Evolutionary conservation across 768 basidiomycete genomes (phyloP).

Genomic region (Plicaturopsis crispa): DNA sequence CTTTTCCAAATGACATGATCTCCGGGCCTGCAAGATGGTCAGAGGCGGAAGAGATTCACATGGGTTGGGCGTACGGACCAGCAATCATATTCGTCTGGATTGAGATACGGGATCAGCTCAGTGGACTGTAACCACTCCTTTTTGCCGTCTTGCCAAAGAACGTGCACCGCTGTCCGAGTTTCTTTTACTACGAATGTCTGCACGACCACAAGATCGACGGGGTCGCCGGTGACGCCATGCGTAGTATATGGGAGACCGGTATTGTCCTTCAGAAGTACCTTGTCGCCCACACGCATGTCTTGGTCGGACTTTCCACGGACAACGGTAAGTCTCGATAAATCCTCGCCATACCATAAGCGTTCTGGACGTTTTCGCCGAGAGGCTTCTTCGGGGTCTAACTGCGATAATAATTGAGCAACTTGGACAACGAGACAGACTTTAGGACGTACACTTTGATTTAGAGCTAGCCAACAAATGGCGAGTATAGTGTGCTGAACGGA

Average conservation of each 20-base stretch:
- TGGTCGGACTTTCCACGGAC: slow-evolving; percentile 52
- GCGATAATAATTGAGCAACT: slow-evolving; percentile 5
- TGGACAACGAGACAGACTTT: slow-evolving; percentile 1
- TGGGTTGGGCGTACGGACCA: slow-evolving; percentile 42
- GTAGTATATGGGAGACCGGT: slow-evolving; percentile 42
- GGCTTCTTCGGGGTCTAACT: slow-evolving; percentile 59
- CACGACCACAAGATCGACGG: slow-evolving; percentile 39
- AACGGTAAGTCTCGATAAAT: slow-evolving; percentile 57
- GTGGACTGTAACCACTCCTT: slow-evolving; percentile 53
- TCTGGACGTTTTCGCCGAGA: slow-evolving; percentile 56
- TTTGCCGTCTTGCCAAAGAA: slow-evolving; percentile 87
- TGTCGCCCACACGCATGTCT: slow-evolving; percentile 69
- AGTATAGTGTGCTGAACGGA: slow-evolving; percentile 70
- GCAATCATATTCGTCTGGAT: slow-evolving; percentile 88
- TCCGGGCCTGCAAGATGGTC: slow-evolving; percentile 59
- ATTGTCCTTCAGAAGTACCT: slow-evolving; percentile 50
- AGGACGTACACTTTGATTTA: slow-evolving; percentile 70
- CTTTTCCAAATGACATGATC: slow-evolving; percentile 83
- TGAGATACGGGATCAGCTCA: slow-evolving; percentile 73
- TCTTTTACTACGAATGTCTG: slow-evolving; percentile 58
- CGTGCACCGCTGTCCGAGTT: slow-evolving; percentile 58
- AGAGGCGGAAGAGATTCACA: slow-evolving; percentile 3
- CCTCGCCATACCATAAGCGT: slow-evolving; percentile 65
- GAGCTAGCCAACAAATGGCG: slow-evolving; percentile 79
- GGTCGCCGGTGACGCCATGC: slow-evolving; percentile 49